phyloP scores from a whole-genome alignment of 2,329 filamentous ascomycete genomes.

The Aspergillus sp. region DNA sequence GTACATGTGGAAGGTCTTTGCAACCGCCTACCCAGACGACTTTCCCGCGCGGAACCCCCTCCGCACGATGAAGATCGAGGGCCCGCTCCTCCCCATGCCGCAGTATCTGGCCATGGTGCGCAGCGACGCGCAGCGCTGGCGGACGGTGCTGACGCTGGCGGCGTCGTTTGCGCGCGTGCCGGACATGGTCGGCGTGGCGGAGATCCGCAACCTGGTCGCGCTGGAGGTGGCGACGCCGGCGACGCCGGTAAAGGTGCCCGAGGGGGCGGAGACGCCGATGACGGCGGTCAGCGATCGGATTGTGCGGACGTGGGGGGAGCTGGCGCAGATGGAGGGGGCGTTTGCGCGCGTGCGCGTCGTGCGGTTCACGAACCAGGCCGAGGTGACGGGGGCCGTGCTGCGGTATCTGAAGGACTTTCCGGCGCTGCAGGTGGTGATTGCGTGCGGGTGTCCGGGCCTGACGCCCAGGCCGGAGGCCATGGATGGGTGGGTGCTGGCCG shows the following conservation, averaged over 20 bases:
- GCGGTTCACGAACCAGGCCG: slow-evolving; percentile 32
- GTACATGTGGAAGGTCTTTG: slow-evolving; percentile 46
- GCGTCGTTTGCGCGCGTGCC: slow-evolving; percentile 28
- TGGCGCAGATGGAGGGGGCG: slow-evolving; percentile 27
- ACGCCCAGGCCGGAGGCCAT: slow-evolving; percentile 5
- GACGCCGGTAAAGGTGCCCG: slow-evolving; percentile 9
- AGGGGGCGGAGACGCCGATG: slow-evolving; percentile 9
- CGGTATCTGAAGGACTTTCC: slow-evolving; percentile 36
- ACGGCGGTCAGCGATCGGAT: slow-evolving; percentile 38
- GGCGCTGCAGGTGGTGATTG: slow-evolving; percentile 33
- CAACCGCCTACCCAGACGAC: slow-evolving; percentile 34
- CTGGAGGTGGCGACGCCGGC: slow-evolving; percentile 34
- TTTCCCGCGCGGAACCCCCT: slow-evolving; percentile 29
- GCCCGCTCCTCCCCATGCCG: slow-evolving; percentile 28
- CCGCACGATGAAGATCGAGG: slow-evolving; percentile 31
- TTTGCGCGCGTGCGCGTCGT: slow-evolving; percentile 41
- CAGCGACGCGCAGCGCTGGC: slow-evolving; percentile 33
- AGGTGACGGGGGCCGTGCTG: slow-evolving; percentile 32
- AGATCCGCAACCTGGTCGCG: slow-evolving; percentile 40
- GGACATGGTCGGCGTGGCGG: slow-evolving; percentile 39
- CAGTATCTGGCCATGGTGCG: slow-evolving; percentile 38
- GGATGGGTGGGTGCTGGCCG: slow-evolving; percentile 28
- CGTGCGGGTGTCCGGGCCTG: slow-evolving; percentile 29
- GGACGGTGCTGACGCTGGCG: slow-evolving; percentile 34
- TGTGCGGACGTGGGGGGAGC: slow-evolving; percentile 42